Base-by-base conservation (phyloP, 148 eudicot genomes). In the Silene conica region DNA sequence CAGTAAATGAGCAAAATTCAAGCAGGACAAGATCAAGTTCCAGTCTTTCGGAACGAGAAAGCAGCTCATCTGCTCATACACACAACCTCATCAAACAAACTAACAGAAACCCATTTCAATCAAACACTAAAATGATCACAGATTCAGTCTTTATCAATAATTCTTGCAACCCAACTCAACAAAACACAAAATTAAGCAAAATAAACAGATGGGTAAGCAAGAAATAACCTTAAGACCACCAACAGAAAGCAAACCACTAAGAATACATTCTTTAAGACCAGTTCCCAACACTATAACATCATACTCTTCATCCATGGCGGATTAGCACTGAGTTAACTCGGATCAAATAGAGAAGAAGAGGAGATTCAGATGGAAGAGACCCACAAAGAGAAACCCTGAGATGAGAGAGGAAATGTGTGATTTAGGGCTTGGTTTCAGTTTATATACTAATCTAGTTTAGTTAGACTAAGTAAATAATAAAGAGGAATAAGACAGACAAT, bases 191-290 rank as follows among this genome's bases (percentile, higher is more conserved):
- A n/a, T 15, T 8, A 70, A 54, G 48, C 19, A 18, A 56, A 45
- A 10, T 13, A 6, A 12, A 21, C 6, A n/a, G 28, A 74, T 23
- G 19, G 6, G 48, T 26, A 28, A 38, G 50, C 18, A 64, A 64
- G 11, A 23, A 7, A 48, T 55, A 58, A 86, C 89, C 89, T 86
- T 86, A 52, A 86, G 89, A 72, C 89, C 83, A 78, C 78, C 87
- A 74, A 86, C 89, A 26, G 89, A 86, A 75, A 86, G 87, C 31
- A 86, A 83, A 74, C 89, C 89, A 65, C 87, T 84, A 74, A 86
- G 87, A 55, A 86, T 86, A 74, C 89, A 86, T 80, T 86, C 89
- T 68, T 86, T 86, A 75, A 86, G 89, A 41, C 89, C 89, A 22
- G 89, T 86, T 1, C 89, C 89, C 1, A 86, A 73, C 23, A 86